Conservation (phyloP, 371 early-diverging fungal genomes). For the Blakeslea trispora region DNA sequence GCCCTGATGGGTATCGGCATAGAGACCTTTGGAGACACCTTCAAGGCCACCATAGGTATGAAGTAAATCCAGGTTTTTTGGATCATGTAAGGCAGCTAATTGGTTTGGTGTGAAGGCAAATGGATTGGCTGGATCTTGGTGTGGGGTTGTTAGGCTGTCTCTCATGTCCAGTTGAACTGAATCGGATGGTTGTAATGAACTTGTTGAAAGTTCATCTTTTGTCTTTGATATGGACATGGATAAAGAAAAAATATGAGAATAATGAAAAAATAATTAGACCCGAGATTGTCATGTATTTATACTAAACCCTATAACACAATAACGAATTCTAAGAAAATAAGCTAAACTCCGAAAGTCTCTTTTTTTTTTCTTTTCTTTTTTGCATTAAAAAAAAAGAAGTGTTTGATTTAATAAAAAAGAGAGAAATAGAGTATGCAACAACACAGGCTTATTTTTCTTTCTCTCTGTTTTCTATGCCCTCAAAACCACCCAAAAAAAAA, state of each 20-base stretch:
- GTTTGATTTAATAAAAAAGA: no score
- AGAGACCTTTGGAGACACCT: constrained; percentile 50
- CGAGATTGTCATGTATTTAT: constrained; percentile 4
- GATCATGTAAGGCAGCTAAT: constrained; percentile 51
- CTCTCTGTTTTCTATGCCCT: no score
- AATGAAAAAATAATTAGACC: background rate
- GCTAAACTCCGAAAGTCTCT: constrained; percentile 6
- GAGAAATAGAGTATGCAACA: no score
- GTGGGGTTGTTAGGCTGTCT: constrained; percentile 25
- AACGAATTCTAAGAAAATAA: constrained; percentile 7
- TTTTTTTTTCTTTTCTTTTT: no score
- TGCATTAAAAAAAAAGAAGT: no score
- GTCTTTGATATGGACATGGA: constrained; percentile 15
- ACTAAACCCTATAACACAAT: background rate
- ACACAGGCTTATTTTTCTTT: no score
- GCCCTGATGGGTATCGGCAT: constrained; percentile 43
- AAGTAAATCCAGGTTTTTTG: constrained; percentile 47
- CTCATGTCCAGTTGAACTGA: constrained; percentile 24
- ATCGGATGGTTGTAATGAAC: constrained; percentile 5
- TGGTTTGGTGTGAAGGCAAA: constrained; percentile 52
- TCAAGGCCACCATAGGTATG: constrained; percentile 44
- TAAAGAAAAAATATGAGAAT: constrained; percentile 1
- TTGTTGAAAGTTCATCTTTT: constrained; percentile 11
- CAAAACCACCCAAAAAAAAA: background rate
- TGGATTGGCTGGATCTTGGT: constrained; percentile 39